Conservation (phyloP, 2,329 filamentous ascomycete genomes). For the Fusarium gaditjirri region DNA sequence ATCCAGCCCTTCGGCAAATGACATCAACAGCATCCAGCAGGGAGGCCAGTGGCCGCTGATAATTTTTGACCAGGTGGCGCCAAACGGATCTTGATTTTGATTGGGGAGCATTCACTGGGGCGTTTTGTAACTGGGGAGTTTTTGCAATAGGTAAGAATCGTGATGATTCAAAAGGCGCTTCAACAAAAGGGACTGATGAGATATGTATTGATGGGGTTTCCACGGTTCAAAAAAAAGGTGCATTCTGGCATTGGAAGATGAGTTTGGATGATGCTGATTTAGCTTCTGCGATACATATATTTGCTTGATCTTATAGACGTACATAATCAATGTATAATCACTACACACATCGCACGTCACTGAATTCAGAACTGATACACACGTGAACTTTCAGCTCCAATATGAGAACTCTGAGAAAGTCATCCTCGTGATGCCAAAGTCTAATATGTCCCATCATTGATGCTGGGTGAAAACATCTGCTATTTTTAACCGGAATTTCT, state of each 20-base stretch:
- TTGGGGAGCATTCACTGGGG: slow-evolving; percentile 30
- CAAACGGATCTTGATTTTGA: slow-evolving; percentile 40
- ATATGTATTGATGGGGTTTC: slow-evolving; percentile 26
- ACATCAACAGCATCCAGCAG: slow-evolving; percentile 44
- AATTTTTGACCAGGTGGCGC: slow-evolving; percentile 46
- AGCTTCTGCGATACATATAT: slow-evolving; percentile 15
- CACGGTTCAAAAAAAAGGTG: neutral
- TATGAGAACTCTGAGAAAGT: neutral
- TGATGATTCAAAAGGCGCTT: slow-evolving; percentile 3
- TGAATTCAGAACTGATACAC: rapidly evolving
- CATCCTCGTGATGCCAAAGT: neutral
- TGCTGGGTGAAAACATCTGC: neutral
- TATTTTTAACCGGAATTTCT: slow-evolving; percentile 40
- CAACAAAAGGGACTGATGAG: slow-evolving; percentile 12
- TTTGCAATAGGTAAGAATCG: slow-evolving; percentile 13
- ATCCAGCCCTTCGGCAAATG: slow-evolving; percentile 35
- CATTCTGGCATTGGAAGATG: slow-evolving; percentile 7
- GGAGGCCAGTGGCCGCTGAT: slow-evolving; percentile 48
- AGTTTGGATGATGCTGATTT: neutral
- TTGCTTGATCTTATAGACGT: slow-evolving; percentile 24
- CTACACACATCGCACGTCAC: neutral
- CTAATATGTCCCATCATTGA: neutral
- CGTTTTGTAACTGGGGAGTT: slow-evolving; percentile 15
- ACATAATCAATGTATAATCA: slow-evolving; percentile 24
- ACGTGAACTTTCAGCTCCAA: neutral